phyloP scores from a whole-genome alignment of 2,329 filamentous ascomycete genomes.

The Mariannaea sp. region DNA sequence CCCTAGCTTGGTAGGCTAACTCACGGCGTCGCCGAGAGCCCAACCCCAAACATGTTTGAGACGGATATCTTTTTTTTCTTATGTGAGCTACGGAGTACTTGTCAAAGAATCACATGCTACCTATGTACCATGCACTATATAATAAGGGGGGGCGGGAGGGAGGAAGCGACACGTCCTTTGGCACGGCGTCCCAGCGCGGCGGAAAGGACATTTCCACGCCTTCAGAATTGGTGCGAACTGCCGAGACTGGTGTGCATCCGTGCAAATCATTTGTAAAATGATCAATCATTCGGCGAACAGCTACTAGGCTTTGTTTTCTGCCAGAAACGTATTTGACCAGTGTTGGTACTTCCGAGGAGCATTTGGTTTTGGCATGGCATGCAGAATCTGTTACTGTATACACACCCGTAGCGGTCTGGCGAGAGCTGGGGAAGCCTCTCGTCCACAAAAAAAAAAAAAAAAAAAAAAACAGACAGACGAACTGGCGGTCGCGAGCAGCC shows the following conservation, averaged over 20 bases:
- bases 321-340: too few species aligned
- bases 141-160: too few species aligned
- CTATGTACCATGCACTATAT: too few species aligned
- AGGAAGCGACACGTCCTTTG: constrained; percentile 10
- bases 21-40: constrained; percentile 35
- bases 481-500: constrained; percentile 5
- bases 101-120: constrained; percentile 27
- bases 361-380: too few species aligned
- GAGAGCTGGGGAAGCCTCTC: neutral
- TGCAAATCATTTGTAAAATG: constrained; percentile 27
- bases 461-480: neutral
- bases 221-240: constrained; percentile 26
- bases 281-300: constrained; percentile 16
- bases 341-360: too few species aligned
- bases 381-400: too few species aligned
- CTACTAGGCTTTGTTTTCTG: constrained; percentile 6
- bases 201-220: constrained; percentile 26
- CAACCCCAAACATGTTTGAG: constrained; percentile 36
- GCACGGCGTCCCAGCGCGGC: constrained; percentile 28
- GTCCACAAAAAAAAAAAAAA: neutral
- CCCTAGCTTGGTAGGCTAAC: constrained; percentile 26
- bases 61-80: constrained; percentile 14
- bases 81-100: constrained; percentile 18
- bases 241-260: constrained; percentile 30
- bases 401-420: constrained; percentile 6